phyloP scores from a whole-genome alignment of 257 asterid genomes.

The Rauvolfia tetraphylla region DNA sequence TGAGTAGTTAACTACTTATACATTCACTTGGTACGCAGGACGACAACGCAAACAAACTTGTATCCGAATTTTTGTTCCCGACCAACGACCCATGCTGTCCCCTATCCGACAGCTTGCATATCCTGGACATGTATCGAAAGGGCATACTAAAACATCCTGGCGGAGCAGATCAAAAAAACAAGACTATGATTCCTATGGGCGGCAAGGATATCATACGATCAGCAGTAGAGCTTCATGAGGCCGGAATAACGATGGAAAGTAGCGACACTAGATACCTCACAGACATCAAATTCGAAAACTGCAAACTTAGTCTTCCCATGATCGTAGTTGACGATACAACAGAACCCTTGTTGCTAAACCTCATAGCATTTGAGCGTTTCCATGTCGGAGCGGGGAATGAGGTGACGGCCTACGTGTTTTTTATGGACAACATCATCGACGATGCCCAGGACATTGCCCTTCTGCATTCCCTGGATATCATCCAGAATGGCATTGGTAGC shows the following conservation, averaged over 20 bases:
- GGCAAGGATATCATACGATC: conserved; percentile 40
- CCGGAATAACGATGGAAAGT: conserved; percentile 39
- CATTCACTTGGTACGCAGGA: neutral
- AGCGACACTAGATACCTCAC: conserved; percentile 37
- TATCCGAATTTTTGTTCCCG: conserved; percentile 22
- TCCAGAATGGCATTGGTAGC: conserved; percentile 52
- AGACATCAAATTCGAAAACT: conserved; percentile 40
- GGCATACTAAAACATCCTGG: neutral
- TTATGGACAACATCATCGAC: conserved; percentile 56
- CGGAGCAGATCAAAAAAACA: neutral
- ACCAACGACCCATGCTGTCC: neutral
- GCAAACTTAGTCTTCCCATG: conserved; percentile 47
- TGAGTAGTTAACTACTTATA: no score
- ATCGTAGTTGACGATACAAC: conserved; percentile 43
- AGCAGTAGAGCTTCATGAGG: conserved; percentile 53
- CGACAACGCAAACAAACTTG: conserved; percentile 14
- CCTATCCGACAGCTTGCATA: conserved; percentile 21
- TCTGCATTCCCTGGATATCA: conserved; percentile 36
- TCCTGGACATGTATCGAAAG: conserved; percentile 34
- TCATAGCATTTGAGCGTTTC: conserved; percentile 52
- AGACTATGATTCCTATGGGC: neutral
- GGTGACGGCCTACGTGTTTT: conserved; percentile 47
- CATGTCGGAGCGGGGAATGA: conserved; percentile 54
- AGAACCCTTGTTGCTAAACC: conserved; percentile 42
- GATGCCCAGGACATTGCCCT: conserved; percentile 45